Evolutionary conservation across 306 rosid species (phyloP).

Genomic region (Lupinus albus): DNA sequence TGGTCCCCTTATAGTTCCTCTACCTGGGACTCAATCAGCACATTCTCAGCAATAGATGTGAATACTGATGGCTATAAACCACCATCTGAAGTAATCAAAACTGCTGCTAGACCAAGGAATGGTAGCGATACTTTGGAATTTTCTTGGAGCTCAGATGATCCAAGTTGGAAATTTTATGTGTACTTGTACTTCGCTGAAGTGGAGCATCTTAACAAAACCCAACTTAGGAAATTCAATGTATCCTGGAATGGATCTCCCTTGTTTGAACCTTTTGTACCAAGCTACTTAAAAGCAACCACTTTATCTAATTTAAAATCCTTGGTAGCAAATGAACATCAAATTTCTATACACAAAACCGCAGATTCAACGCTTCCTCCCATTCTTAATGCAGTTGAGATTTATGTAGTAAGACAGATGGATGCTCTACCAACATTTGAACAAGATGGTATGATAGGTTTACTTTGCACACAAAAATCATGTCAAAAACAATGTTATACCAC

Average conservation of each 20-base stretch:
- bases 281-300: conserved; percentile 42
- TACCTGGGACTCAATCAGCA: conserved; percentile 50
- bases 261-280: conserved; percentile 48
- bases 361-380: conserved; percentile 66
- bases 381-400: conserved; percentile 69
- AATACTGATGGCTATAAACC: conserved; percentile 52
- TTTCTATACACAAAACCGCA: conserved; percentile 52
- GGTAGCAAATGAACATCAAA: conserved; percentile 62
- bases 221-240: conserved; percentile 56
- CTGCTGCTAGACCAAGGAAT: conserved; percentile 53
- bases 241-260: conserved; percentile 66
- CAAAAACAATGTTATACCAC: background rate
- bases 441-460: conserved; percentile 56
- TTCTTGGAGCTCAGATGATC: conserved; percentile 52
- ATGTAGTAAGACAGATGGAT: conserved; percentile 41
- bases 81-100: conserved; percentile 60
- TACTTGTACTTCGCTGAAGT: conserved; percentile 64
- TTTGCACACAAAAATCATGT: conserved; percentile 26
- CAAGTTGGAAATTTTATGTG: conserved; percentile 49
- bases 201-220: conserved; percentile 48
- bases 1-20: conserved; percentile 50
- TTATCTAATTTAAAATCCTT: conserved; percentile 47
- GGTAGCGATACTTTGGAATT: conserved; percentile 47
- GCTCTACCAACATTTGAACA: conserved; percentile 46
- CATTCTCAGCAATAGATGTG: conserved; percentile 41